phyloP scores from a whole-genome alignment of 1,284 basidiomycete genomes.

The Peniophora sp. region DNA sequence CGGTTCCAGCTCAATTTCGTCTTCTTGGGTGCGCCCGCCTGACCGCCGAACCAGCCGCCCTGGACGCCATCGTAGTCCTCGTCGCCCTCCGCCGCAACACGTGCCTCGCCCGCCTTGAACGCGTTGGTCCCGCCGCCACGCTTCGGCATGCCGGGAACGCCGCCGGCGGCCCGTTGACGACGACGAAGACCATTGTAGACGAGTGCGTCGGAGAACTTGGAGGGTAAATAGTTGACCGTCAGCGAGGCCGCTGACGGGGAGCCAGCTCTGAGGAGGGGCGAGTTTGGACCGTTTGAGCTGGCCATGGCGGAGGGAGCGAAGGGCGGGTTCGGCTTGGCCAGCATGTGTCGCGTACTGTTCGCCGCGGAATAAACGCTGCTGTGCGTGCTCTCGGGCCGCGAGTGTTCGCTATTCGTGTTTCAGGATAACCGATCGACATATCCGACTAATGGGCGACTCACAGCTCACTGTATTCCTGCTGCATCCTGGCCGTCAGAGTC shows the following conservation, averaged over 20 bases:
- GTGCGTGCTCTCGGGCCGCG: not conserved
- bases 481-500: too few species aligned
- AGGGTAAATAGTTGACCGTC: slow-evolving; percentile 49
- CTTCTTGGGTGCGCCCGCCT: slow-evolving; percentile 28
- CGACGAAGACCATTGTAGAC: slow-evolving; percentile 33
- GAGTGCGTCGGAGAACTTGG: slow-evolving; percentile 46
- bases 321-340: slow-evolving; percentile 22
- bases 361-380: slow-evolving; percentile 20
- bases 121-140: slow-evolving; percentile 48
- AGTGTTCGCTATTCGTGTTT: too few species aligned
- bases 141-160: slow-evolving; percentile 24
- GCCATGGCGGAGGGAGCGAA: slow-evolving; percentile 19
- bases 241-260: slow-evolving; percentile 24
- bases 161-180: slow-evolving; percentile 23
- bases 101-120: slow-evolving; percentile 35
- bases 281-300: slow-evolving; percentile 20
- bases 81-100: slow-evolving; percentile 46
- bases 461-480: too few species aligned
- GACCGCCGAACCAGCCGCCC: slow-evolving; percentile 26
- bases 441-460: too few species aligned
- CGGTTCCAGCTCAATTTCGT: slow-evolving; percentile 47
- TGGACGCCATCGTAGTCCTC: slow-evolving; percentile 44
- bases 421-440: too few species aligned
- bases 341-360: slow-evolving; percentile 28
- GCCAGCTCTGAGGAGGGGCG: slow-evolving; percentile 17